Percentiles rank a stretch among this genome's conserved stretches.
Conservation (phyloP, 2,329 filamentous ascomycete genomes). For the Beauveria rudraprayagi region DNA sequence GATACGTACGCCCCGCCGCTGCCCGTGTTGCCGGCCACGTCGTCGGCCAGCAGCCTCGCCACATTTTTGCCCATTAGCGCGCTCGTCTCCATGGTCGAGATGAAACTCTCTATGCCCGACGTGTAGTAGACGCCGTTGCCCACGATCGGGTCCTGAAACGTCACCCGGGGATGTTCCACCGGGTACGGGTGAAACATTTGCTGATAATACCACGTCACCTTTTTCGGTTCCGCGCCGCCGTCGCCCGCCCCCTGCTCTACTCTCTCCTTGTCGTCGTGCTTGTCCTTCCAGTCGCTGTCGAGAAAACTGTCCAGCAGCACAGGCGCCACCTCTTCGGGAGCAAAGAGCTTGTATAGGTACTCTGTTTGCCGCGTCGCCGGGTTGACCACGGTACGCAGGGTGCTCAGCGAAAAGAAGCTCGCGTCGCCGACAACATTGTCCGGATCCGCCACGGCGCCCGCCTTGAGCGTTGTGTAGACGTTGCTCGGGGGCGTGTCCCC, state of each 20-base stretch:
- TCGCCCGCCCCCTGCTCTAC: conserved; percentile 17
- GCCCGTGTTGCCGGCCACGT: conserved; percentile 29
- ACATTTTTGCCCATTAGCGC: conserved; percentile 86
- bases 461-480: conserved; percentile 74
- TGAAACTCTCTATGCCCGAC: conserved; percentile 80
- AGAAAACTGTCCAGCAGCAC: conserved; percentile 47
- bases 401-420: conserved; percentile 81
- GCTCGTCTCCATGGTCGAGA: conserved; percentile 96
- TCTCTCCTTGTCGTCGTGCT: conserved; percentile 30
- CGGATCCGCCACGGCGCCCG: conserved; percentile 42
- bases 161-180: conserved; percentile 71
- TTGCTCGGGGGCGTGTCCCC: conserved; percentile 57
- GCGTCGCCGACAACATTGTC: conserved; percentile 60
- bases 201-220: conserved; percentile 68
- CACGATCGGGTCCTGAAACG: conserved; percentile 74
- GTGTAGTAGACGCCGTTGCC: conserved; percentile 62
- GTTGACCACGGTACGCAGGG: conserved; percentile 56
- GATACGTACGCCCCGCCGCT: conserved; percentile 10
- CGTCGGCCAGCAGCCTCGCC: conserved; percentile 60
- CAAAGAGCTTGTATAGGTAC: conserved; percentile 60
- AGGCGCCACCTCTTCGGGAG: conserved; percentile 43
- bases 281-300: conserved; percentile 37
- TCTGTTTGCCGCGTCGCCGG: conserved; percentile 46
- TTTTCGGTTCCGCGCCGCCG: conserved; percentile 15
- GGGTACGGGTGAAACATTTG: conserved; percentile 82